Evolutionary conservation across 2,329 filamentous ascomycete species (phyloP).

Genomic region (Alternaria rosae): DNA sequence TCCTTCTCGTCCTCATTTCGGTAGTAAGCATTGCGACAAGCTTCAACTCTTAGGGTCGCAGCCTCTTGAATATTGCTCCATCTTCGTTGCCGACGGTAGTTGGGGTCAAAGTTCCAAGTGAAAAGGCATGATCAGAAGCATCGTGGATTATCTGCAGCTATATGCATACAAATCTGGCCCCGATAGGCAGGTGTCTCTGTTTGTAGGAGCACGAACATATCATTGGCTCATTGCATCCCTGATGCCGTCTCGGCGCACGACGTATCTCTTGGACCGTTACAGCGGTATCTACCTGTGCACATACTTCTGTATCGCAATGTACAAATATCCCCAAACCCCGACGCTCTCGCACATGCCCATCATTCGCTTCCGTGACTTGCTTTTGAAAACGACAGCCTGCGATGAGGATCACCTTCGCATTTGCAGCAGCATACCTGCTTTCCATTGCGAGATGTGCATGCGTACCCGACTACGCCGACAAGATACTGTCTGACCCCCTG

Average conservation of each 20-base stretch:
- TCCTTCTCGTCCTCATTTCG: not conserved
- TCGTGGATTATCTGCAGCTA: not conserved
- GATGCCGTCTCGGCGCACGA: not conserved
- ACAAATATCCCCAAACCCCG: not conserved
- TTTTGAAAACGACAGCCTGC: not conserved
- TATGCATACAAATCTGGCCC: not conserved
- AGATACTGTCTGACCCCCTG: conserved; percentile 24
- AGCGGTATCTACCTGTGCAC: not conserved
- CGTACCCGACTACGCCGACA: conserved; percentile 34
- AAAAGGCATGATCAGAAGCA: not conserved
- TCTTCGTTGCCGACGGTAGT: not conserved
- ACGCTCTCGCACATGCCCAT: not conserved
- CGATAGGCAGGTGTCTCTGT: not conserved
- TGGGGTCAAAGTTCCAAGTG: not conserved
- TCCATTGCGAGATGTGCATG: conserved; percentile 21
- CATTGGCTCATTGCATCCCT: not conserved
- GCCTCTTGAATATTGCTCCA: not conserved
- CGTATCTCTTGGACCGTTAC: not conserved
- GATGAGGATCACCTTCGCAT: not conserved
- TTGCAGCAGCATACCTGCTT: conserved; percentile 3
- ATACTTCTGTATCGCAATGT: not conserved
- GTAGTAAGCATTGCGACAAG: not conserved
- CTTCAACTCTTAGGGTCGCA: not conserved
- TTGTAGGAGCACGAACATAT: not conserved
- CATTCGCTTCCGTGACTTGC: not conserved